A percentile compares a stretch with the other conserved stretches of the same genome.
Evolutionary conservation across 345 rosid genomes (phyloP).

Genomic region (Ailanthus altissimus): DNA sequence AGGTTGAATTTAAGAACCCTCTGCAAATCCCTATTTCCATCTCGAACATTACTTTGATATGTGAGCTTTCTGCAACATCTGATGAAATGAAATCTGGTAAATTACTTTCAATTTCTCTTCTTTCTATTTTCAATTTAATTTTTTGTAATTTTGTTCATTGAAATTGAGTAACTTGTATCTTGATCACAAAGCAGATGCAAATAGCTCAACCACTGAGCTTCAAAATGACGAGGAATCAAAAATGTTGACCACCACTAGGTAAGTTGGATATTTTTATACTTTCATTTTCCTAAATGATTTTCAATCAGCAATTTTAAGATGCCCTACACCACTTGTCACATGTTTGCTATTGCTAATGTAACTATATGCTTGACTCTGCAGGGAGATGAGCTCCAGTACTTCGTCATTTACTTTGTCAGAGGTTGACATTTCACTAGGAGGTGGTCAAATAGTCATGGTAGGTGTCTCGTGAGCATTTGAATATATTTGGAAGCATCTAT

Average conservation of each 20-base stretch:
- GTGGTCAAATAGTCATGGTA: constrained; percentile 68
- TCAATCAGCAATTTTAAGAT: neutral
- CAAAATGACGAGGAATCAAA: constrained; percentile 39
- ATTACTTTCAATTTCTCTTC: constrained; percentile 30
- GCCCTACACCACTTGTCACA: constrained; percentile 5
- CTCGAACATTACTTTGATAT: constrained; percentile 70
- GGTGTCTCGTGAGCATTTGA: constrained; percentile 34
- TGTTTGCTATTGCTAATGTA: constrained; percentile 21
- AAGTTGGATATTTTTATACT: constrained; percentile 17
- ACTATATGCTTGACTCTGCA: constrained; percentile 37
- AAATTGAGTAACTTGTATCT: constrained; percentile 11
- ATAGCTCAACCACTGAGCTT: constrained; percentile 45
- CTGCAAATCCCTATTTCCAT: constrained; percentile 73
- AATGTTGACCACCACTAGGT: constrained; percentile 43
- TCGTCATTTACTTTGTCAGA: constrained; percentile 70
- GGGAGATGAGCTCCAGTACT: constrained; percentile 48
- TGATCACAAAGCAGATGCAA: constrained; percentile 45
- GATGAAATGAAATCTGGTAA: constrained; percentile 66
- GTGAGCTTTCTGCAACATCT: constrained; percentile 60
- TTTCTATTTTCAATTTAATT: neutral
- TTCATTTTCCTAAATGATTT: constrained; percentile 8
- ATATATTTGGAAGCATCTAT: neutral
- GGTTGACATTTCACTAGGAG: constrained; percentile 59
- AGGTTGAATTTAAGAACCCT: constrained; percentile 79
- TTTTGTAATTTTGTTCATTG: neutral